A percentile compares a stretch with the other conserved stretches of the same genome.
These are phyloP conservation scores for Yamadazyma laniorum DNA, from an alignment of 805 yeast genomes.

Conservation along the genomic window DNA sequence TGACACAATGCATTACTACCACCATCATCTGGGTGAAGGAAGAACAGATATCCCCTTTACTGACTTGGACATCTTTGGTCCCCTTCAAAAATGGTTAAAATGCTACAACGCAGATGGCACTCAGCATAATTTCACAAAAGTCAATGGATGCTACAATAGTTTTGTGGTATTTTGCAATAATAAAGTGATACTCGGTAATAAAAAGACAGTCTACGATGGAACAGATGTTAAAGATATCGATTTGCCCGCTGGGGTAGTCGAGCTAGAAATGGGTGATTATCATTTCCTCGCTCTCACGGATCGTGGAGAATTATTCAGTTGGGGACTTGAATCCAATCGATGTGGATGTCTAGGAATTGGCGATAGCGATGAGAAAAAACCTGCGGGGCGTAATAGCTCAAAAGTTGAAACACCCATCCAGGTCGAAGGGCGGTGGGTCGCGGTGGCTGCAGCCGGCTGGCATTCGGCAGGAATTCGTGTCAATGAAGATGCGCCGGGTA, in stretches of 20 bases:
- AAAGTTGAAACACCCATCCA: conserved; percentile 7
- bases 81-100: conserved; percentile 24
- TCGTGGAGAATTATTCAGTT: conserved; percentile 55
- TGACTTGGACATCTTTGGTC: conserved; percentile 10
- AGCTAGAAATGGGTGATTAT: conserved; percentile 69
- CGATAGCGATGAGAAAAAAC: conserved; percentile 1
- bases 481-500: conserved; percentile 3
- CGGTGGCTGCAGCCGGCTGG: conserved; percentile 78
- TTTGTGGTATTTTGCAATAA: conserved; percentile 57
- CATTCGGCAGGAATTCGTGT: conserved; percentile 61
- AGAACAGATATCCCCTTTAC: conserved; percentile 10
- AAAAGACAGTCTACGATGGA: conserved; percentile 4
- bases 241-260: conserved; percentile 28
- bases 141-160: conserved; percentile 53
- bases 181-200: conserved; percentile 41
- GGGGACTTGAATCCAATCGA: conserved; percentile 63
- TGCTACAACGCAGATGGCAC: conserved; percentile 17
- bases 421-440: conserved; percentile 46
- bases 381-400: conserved; percentile 21
- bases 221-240: conserved; percentile 30
- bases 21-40: conserved; percentile 8
- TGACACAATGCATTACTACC: conserved; percentile 17
- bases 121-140: conserved; percentile 42
- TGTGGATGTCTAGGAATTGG: conserved; percentile 77
- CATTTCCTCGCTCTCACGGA: conserved; percentile 63